These are phyloP conservation scores for Ogataea hybrid DNA, from an alignment of 1,139 yeast genomes.

Conservation along the genomic window DNA sequence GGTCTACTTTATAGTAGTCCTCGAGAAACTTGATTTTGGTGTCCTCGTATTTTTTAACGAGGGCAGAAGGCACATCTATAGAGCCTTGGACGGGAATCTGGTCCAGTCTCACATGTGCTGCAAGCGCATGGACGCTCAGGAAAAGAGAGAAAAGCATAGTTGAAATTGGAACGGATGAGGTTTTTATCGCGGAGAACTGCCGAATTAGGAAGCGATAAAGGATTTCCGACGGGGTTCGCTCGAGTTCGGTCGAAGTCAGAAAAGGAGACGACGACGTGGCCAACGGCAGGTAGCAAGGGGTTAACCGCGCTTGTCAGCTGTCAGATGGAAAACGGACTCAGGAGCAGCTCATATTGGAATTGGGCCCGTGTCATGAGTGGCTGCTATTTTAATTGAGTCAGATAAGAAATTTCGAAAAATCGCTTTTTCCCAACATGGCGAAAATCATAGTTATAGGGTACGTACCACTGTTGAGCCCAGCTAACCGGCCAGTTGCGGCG, in stretches of 20 bases:
- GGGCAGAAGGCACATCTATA: background rate
- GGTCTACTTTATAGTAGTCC: slow-evolving; percentile 16
- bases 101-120: background rate
- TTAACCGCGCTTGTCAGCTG: too few species aligned
- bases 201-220: slow-evolving; percentile 12
- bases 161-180: slow-evolving; percentile 1
- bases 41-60: slow-evolving; percentile 10
- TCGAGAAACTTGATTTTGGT: slow-evolving; percentile 19
- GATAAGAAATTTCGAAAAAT: too few species aligned
- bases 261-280: too few species aligned
- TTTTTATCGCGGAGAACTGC: slow-evolving; percentile 15
- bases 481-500: slow-evolving; percentile 40
- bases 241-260: background rate
- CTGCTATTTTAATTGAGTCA: too few species aligned
- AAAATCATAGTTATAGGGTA: slow-evolving; percentile 39
- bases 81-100: background rate
- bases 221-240: slow-evolving; percentile 1
- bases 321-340: too few species aligned
- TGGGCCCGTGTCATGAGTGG: too few species aligned
- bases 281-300: too few species aligned
- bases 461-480: background rate
- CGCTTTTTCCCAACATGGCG: slow-evolving; percentile 7
- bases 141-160: background rate
- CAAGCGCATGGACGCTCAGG: background rate
- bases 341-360: too few species aligned